phyloP scores from a whole-genome alignment of 1,284 basidiomycete species.

The Heterobasidion occidentale region DNA sequence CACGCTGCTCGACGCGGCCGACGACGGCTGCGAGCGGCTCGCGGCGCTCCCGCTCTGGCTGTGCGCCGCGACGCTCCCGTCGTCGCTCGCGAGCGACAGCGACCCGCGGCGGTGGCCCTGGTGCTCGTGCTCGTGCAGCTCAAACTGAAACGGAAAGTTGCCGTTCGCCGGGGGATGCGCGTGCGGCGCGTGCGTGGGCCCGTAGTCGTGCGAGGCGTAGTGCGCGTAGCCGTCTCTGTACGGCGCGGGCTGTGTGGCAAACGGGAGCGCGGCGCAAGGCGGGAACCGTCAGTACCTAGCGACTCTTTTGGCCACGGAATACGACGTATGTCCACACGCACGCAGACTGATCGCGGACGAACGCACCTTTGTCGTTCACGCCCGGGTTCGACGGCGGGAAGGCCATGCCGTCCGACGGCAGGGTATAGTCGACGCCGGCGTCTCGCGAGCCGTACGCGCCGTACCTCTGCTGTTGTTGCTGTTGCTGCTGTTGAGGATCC shows the following conservation, averaged over 20 bases:
- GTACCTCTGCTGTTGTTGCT: constrained; percentile 4
- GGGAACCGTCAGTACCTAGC: too few species aligned
- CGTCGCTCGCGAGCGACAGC: constrained; percentile 9
- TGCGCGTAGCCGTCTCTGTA: too few species aligned
- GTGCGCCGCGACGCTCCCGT: not conserved
- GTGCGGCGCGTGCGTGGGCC: too few species aligned
- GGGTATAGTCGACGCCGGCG: constrained; percentile 2
- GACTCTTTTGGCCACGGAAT: too few species aligned
- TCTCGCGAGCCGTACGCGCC: constrained; percentile 3
- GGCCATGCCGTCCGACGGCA: constrained; percentile 3
- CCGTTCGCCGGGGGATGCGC: too few species aligned
- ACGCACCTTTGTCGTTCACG: constrained; percentile 10
- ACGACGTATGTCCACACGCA: too few species aligned
- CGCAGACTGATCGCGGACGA: too few species aligned
- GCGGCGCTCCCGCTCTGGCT: constrained; percentile 6
- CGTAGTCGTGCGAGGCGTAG: too few species aligned
- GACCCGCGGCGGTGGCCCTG: constrained; percentile 8
- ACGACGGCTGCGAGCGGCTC: constrained; percentile 23
- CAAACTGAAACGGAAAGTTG: not conserved
- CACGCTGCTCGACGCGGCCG: constrained; percentile 31
- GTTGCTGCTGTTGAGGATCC: constrained; percentile 1
- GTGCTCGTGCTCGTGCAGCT: not conserved
- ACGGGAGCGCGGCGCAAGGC: too few species aligned
- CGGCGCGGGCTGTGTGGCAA: too few species aligned
- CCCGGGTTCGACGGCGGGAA: constrained; percentile 3